Evolutionary conservation across 2,329 filamentous ascomycete genomes (phyloP).

Genomic region (Pseudogymnoascus verrucosus): DNA sequence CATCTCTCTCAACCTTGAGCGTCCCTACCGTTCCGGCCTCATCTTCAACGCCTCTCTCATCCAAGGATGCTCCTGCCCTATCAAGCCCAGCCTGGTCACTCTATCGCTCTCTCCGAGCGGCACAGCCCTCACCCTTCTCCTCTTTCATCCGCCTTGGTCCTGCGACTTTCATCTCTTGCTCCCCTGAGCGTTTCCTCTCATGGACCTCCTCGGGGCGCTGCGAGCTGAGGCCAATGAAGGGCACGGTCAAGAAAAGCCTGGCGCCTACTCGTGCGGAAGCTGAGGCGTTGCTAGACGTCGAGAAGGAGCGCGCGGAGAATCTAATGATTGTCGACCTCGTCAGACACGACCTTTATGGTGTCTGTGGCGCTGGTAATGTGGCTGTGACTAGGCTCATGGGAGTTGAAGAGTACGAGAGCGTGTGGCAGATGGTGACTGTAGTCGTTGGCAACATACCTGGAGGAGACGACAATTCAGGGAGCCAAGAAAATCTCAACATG

Average conservation of each 20-base stretch:
- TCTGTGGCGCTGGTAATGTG: constrained; percentile 68
- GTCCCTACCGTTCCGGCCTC: not conserved
- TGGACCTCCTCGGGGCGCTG: constrained; percentile 54
- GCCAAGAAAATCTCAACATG: not conserved
- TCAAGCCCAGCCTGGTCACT: constrained; percentile 22
- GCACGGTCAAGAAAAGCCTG: constrained; percentile 74
- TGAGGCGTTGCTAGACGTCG: constrained; percentile 61
- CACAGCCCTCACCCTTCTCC: constrained; percentile 44
- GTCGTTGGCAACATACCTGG: constrained; percentile 60
- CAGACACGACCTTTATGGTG: constrained; percentile 84
- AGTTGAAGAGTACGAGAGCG: constrained; percentile 84
- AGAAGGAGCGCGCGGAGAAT: constrained; percentile 92
- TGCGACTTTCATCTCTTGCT: constrained; percentile 70
- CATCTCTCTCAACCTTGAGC: constrained; percentile 25
- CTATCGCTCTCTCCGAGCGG: constrained; percentile 24
- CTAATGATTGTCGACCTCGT: constrained; percentile 97
- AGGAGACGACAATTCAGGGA: not conserved
- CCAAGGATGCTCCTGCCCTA: constrained; percentile 3
- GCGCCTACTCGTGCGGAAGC: constrained; percentile 63
- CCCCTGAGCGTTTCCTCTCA: constrained; percentile 80
- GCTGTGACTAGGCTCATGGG: constrained; percentile 69
- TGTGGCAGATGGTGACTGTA: constrained; percentile 86
- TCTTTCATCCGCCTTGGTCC: constrained; percentile 67
- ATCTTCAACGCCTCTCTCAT: not conserved
- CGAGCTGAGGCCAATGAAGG: constrained; percentile 91